Evolutionary conservation across 2,329 filamentous ascomycete species (phyloP).

Genomic region (Geosmithia putterillii): DNA sequence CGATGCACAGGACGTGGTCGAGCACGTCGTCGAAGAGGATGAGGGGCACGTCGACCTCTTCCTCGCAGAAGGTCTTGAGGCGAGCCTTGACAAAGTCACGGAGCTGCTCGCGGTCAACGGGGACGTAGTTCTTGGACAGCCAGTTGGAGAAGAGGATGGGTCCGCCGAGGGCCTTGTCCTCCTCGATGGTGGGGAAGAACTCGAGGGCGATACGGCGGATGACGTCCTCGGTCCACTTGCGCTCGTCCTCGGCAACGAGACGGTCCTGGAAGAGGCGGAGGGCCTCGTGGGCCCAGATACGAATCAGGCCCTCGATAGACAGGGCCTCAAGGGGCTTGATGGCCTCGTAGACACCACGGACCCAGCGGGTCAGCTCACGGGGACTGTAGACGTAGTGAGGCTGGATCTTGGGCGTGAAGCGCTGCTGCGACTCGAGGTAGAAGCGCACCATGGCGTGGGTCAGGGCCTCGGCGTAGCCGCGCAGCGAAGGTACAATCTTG

Average conservation of each 20-base stretch:
- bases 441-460: conserved; percentile 97
- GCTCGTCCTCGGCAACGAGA: conserved; percentile 86
- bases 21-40: conserved; percentile 99
- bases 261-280: conserved; percentile 94
- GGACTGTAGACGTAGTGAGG: conserved; percentile 99
- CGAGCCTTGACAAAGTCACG: conserved; percentile 96
- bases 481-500: conserved; percentile 91
- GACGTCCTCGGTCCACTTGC: conserved; percentile 86
- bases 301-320: conserved; percentile 78
- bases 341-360: conserved; percentile 92
- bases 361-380: conserved; percentile 95
- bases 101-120: conserved; percentile 87
- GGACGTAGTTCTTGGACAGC: conserved; percentile 97
- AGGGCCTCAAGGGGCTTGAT: conserved; percentile 85
- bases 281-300: conserved; percentile 97
- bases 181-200: conserved; percentile 90
- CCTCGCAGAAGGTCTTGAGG: conserved; percentile 96
- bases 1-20: conserved; percentile 95
- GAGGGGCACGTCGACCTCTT: conserved; percentile 95
- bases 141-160: conserved; percentile 99
- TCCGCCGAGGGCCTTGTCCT: conserved; percentile 75
- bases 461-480: conserved; percentile 85
- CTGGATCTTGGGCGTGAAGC: conserved; percentile 93
- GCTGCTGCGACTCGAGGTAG: conserved; percentile 85
- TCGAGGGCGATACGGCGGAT: conserved; percentile 79